A percentile compares a stretch with the other conserved stretches of the same genome.
Evolutionary conservation across 148 eudicot genomes (phyloP).

Genomic region (Euryodendron excelsum): DNA sequence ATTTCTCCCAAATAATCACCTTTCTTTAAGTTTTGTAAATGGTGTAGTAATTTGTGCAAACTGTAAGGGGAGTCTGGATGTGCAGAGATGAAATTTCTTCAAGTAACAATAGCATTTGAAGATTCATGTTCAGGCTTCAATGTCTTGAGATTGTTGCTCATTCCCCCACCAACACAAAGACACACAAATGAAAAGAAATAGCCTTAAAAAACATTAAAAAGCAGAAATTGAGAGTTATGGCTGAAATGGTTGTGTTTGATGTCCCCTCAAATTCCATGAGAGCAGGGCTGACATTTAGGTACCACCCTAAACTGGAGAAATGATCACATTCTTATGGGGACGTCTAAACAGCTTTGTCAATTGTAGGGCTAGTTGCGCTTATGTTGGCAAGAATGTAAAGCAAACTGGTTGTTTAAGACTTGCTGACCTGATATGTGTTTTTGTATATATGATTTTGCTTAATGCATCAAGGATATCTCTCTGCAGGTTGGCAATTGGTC

Average conservation of each 20-base stretch:
- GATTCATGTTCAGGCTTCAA: neutral
- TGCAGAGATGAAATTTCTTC: too few relatives aligned
- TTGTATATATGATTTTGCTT: neutral
- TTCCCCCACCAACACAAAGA: neutral
- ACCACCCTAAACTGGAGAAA: too few relatives aligned
- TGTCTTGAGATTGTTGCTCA: neutral
- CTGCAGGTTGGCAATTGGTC: slow-evolving; percentile 90
- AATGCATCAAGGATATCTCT: neutral
- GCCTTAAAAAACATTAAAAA: too few relatives aligned
- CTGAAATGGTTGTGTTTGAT: too few relatives aligned
- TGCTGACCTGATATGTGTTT: neutral
- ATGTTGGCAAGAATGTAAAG: neutral
- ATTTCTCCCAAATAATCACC: neutral
- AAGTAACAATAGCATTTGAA: neutral
- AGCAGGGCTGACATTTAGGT: neutral
- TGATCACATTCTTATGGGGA: neutral
- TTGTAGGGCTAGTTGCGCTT: neutral
- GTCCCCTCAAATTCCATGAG: neutral
- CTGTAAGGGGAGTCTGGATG: too few relatives aligned
- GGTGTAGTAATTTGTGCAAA: neutral
- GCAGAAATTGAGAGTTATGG: too few relatives aligned
- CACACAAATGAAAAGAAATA: neutral
- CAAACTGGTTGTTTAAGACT: neutral
- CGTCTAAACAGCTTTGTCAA: too few relatives aligned
- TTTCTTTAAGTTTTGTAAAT: neutral